A percentile compares a stretch with the other conserved stretches of the same genome.
Conservation (phyloP, 805 yeast genomes). For the Ogataea paradorogensis region DNA sequence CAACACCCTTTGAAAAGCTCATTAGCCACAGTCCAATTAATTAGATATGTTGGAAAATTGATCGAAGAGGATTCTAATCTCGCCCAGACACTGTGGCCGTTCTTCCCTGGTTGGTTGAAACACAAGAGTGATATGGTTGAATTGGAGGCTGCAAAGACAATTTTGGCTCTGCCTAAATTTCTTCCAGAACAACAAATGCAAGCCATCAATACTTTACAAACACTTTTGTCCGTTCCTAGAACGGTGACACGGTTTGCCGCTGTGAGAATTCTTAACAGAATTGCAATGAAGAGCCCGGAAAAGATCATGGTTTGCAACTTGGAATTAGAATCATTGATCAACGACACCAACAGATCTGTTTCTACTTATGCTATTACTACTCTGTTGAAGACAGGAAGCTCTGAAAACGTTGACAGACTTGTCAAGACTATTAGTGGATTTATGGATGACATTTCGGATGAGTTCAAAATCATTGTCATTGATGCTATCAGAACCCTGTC, state of each 20-base stretch:
- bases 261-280: constrained; percentile 80
- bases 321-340: constrained; percentile 83
- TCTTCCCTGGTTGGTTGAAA: constrained; percentile 66
- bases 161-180: constrained; percentile 53
- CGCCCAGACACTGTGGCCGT: constrained; percentile 55
- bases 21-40: constrained; percentile 79
- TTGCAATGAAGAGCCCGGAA: constrained; percentile 79
- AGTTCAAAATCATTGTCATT: constrained; percentile 89
- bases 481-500: constrained; percentile 94
- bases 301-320: constrained; percentile 73
- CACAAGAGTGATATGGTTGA: constrained; percentile 87
- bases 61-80: constrained; percentile 69
- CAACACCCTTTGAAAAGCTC: constrained; percentile 69
- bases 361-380: constrained; percentile 98
- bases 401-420: constrained; percentile 83
- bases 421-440: constrained; percentile 83
- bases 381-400: constrained; percentile 89
- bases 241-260: constrained; percentile 91
- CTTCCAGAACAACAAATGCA: constrained; percentile 62
- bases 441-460: constrained; percentile 93
- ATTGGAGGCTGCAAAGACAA: constrained; percentile 84
- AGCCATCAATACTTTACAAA: constrained; percentile 73
- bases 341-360: constrained; percentile 85
- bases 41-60: constrained; percentile 74
- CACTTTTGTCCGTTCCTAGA: constrained; percentile 80